Conservation (phyloP, 2,329 filamentous ascomycete genomes). For the Xylaria sp. region DNA sequence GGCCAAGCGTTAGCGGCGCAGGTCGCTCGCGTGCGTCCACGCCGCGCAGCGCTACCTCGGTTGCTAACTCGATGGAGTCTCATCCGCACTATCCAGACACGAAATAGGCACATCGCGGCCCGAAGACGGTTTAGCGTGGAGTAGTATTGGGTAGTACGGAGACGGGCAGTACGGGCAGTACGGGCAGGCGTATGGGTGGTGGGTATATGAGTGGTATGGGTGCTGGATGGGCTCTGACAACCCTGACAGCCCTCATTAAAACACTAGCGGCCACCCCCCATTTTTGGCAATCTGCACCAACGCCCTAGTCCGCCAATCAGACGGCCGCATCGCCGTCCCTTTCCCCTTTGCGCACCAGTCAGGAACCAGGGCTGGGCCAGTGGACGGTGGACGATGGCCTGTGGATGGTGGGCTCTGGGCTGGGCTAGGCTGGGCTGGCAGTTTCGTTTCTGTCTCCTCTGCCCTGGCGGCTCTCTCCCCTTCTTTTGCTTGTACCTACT, state of each 20-base stretch:
- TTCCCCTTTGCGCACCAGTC: conserved; percentile 25
- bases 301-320: conserved; percentile 37
- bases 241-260: conserved; percentile 48
- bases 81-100: conserved; percentile 14
- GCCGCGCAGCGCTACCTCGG: conserved; percentile 1
- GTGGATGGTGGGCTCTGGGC: no score
- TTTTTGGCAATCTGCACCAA: conserved; percentile 46
- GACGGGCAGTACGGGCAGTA: conserved; percentile 1
- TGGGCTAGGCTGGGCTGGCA: background rate
- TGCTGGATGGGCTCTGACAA: conserved; percentile 9
- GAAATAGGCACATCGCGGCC: background rate
- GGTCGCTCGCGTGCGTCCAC: background rate
- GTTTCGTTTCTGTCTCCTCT: conserved; percentile 25
- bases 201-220: no score
- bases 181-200: no score
- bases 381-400: no score
- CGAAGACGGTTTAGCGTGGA: conserved; percentile 18
- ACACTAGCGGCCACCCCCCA: conserved; percentile 46
- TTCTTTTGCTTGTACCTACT: conserved; percentile 32
- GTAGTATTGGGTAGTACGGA: background rate
- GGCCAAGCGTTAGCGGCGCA: conserved; percentile 9
- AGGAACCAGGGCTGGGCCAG: conserved; percentile 34
- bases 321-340: conserved; percentile 32
- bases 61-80: conserved; percentile 2
- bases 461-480: conserved; percentile 32